phyloP scores from a whole-genome alignment of 805 yeast genomes.

The Pichia phayaonensis region DNA sequence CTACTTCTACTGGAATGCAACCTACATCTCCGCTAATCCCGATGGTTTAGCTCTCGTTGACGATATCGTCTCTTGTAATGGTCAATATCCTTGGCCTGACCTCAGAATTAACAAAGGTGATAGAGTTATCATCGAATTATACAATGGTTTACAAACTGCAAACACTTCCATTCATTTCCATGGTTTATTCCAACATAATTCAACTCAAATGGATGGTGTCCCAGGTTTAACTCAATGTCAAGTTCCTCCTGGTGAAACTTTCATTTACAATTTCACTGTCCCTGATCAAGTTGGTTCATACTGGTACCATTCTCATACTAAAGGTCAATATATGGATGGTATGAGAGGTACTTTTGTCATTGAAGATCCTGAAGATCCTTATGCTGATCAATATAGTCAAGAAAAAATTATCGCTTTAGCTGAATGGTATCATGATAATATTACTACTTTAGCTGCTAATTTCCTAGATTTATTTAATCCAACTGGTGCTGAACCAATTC shows the following conservation, averaged over 20 bases:
- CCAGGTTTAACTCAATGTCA: constrained; percentile 87
- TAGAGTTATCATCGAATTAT: constrained; percentile 60
- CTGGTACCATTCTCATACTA: constrained; percentile 96
- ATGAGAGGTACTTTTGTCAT: constrained; percentile 74
- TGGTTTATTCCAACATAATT: constrained; percentile 78
- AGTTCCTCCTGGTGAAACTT: constrained; percentile 65
- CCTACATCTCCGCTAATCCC: constrained; percentile 56
- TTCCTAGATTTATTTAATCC: constrained; percentile 80
- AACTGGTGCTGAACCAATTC: constrained; percentile 97
- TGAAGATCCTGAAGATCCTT: constrained; percentile 43
- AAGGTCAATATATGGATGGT: constrained; percentile 92
- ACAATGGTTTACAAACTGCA: constrained; percentile 61
- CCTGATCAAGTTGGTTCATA: constrained; percentile 77
- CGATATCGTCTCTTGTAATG: constrained; percentile 43
- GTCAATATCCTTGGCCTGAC: constrained; percentile 79
- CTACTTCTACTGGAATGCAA: constrained; percentile 55
- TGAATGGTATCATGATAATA: constrained; percentile 81
- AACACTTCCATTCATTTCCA: constrained; percentile 88
- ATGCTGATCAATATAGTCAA: constrained; percentile 73
- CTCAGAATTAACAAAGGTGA: constrained; percentile 75
- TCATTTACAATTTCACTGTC: constrained; percentile 81
- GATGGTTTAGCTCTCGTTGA: constrained; percentile 39
- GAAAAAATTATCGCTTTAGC: constrained; percentile 61
- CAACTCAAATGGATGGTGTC: constrained; percentile 86
- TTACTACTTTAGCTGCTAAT: constrained; percentile 40